Evolutionary conservation across 306 rosid species (phyloP).

Genomic region (Gastrolobium villosum): DNA sequence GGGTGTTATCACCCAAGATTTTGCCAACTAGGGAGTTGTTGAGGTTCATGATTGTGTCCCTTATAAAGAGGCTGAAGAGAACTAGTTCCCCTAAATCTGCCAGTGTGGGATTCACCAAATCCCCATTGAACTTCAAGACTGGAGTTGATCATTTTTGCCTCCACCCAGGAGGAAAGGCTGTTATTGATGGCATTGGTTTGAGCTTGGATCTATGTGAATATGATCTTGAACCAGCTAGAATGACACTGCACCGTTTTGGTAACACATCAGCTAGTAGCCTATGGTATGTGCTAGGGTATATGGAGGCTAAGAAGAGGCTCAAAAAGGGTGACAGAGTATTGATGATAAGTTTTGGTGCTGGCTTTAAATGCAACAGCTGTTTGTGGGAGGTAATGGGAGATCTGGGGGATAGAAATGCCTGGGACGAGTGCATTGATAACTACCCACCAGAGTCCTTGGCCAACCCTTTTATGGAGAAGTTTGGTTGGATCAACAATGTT

Average conservation of each 20-base stretch:
- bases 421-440: slow-evolving; percentile 73
- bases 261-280: slow-evolving; percentile 90
- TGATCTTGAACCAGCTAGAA: slow-evolving; percentile 91
- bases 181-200: slow-evolving; percentile 83
- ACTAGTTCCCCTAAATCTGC: not conserved
- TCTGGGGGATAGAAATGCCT: slow-evolving; percentile 65
- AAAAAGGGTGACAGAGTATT: slow-evolving; percentile 69
- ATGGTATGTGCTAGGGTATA: slow-evolving; percentile 91
- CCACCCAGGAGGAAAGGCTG: slow-evolving; percentile 94
- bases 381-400: slow-evolving; percentile 85
- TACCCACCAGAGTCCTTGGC: slow-evolving; percentile 80
- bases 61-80: slow-evolving; percentile 46
- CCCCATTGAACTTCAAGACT: slow-evolving; percentile 63
- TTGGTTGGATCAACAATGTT: slow-evolving; percentile 74
- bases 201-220: slow-evolving; percentile 66
- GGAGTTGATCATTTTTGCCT: slow-evolving; percentile 90
- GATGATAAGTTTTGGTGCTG: slow-evolving; percentile 98
- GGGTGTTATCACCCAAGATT: slow-evolving; percentile 73
- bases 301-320: slow-evolving; percentile 91
- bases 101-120: slow-evolving; percentile 35
- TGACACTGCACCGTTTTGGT: slow-evolving; percentile 92
- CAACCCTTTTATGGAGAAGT: slow-evolving; percentile 87
- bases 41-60: slow-evolving; percentile 53
- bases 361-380: slow-evolving; percentile 95
- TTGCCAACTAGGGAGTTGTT: slow-evolving; percentile 76